Base-by-base conservation (phyloP, 73 alveolate genomes). In the Tetrahymena elliotti region DNA sequence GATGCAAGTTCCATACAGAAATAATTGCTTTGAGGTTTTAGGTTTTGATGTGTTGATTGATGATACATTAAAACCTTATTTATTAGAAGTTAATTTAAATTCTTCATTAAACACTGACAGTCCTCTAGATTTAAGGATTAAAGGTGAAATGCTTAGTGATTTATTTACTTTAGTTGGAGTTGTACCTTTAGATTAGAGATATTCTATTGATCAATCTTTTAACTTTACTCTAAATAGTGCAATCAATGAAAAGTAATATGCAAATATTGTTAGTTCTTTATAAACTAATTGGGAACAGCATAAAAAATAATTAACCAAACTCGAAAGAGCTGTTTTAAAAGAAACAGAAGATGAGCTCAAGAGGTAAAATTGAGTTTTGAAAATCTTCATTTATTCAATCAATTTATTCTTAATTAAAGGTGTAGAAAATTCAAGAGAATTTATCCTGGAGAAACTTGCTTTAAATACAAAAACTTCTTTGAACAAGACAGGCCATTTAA, bases 1-100 rank as follows among this genome's bases (percentile, higher is more conserved):
- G 96, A 97, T 95, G 98, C 93, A 82, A 82, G 98, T 96, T 20
- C 98, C 98, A 20, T 84, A 93, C 83, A 96, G 97, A 93, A 96
- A 98, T 93, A 98, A 97, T 96, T 98, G 99, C 93, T 98, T 98
- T 98, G 88, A 68, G 20, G 88, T 68, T 18, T 94, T 94, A 84
- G 99, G 99, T n/a, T 98, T 98, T 92, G 99, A 98, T 96, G 96
- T 98, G 15, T 93, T 98, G 83, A 97, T 98, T 37, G 99, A 98
- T 94, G 98, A 98, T 24, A 83, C 93, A n/a, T 93, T 98, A 33
- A 96, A 98, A 83, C 99, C 99, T 11, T 98, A 99, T 99, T 92
- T 98, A 52, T 94, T 98, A 31, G 99, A 98, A 95, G 99, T 98
- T 40, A 98, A 98, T 96, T 96, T 97, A 82, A 94, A 98, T 22